These are phyloP conservation scores for Sparassis latifolia DNA, from an alignment of 1,284 basidiomycete genomes.

Conservation along the genomic window DNA sequence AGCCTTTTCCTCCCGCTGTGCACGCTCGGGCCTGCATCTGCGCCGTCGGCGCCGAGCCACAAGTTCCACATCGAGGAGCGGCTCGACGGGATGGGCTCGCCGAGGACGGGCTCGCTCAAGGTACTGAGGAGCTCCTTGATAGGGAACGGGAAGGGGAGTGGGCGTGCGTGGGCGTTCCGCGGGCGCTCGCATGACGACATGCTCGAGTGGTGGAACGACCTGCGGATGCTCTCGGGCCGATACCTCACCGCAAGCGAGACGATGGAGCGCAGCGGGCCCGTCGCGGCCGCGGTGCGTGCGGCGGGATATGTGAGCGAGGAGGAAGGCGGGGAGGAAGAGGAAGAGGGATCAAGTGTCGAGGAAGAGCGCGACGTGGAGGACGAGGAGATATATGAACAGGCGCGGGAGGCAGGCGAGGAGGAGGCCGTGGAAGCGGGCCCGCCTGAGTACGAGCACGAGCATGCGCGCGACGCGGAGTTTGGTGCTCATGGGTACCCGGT, in stretches of 20 bases:
- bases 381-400: conserved; percentile 37
- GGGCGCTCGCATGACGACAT: conserved; percentile 90
- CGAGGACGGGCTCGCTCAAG: conserved; percentile 48
- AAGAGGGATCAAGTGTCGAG: conserved; percentile 67
- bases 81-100: conserved; percentile 73
- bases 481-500: conserved; percentile 61
- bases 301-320: conserved; percentile 83
- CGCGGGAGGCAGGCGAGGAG: conserved; percentile 30
- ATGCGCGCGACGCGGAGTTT: conserved; percentile 24
- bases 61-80: conserved; percentile 97
- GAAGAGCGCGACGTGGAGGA: conserved; percentile 66
- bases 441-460: conserved; percentile 51
- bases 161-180: conserved; percentile 88
- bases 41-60: conserved; percentile 68
- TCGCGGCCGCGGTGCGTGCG: conserved; percentile 86
- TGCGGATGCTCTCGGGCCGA: conserved; percentile 92
- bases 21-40: conserved; percentile 91
- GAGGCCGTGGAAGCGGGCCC: conserved; percentile 33
- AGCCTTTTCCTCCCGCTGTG: conserved; percentile 92
- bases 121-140: conserved; percentile 28
- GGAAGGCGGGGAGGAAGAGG: conserved; percentile 61
- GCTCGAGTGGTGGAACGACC: conserved; percentile 99
- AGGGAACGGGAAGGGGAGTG: conserved; percentile 31
- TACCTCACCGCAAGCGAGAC: conserved; percentile 94
- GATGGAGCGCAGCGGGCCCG: conserved; percentile 90